Base-by-base conservation (phyloP, 1,139 yeast species). In the Blastobotrys aristatus region DNA sequence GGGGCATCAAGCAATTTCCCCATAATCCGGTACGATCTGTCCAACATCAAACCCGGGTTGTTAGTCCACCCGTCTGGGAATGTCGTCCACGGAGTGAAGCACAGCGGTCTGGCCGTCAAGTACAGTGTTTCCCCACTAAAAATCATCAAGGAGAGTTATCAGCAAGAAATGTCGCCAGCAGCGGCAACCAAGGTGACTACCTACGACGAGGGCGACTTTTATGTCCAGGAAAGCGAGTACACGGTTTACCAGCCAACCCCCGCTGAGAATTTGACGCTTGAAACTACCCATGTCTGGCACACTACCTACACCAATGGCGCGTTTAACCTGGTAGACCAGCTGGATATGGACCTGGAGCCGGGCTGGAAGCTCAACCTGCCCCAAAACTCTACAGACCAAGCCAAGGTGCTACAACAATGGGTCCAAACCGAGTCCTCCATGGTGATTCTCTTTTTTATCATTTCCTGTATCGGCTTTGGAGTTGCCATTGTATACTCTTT, bases 171-270 rank as follows among this genome's bases (percentile, higher is more conserved):
- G 11, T 21, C 38, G 4, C 38, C 38, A 18, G 38, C 38, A 8
- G n/a, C 18, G n/a, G 24, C 24, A 7, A 14, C n/a, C 13, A 18
- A 20, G 4, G n/a, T 34, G 18, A 18, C 8, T 3, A 5, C 38
- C 3, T 34, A 3, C 24, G 30, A 17, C 20, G 13, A 22, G 17
- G 40, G 22, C 20, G 29, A 36, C 7, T 21, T 37, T 37, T 24
- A 24, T n/a, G 14, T 14, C 16, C 30, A 37, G 13, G 30, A 37
- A 37, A 37, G 20, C n/a, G 40, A 37, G 22, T 37, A 34, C n/a
- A 13, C 18, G n/a, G 24, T 24, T 2, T 34, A 34, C 18, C 11
- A 34, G 24, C 38, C 38, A 5, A n/a, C 3, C 2, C 11, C 21
- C 3, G 26, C 26, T 11, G 26, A 34, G 24, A n/a, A 34, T 34